Evolutionary conservation across 2,329 filamentous ascomycete species (phyloP).

Genomic region (Phoma sp.): DNA sequence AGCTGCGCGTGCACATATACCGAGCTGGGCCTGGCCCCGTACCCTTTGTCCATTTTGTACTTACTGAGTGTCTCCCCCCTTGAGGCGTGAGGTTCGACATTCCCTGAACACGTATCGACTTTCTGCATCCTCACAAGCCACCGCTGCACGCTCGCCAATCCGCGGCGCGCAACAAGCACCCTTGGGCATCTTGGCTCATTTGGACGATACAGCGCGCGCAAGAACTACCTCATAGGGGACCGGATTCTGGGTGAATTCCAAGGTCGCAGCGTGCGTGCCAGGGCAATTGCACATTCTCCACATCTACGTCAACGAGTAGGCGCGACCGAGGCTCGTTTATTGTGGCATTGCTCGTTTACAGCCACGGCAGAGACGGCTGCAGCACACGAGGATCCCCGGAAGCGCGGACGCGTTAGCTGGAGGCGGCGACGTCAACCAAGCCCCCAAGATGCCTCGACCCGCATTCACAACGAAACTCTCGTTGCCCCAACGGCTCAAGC

Average conservation of each 20-base stretch:
- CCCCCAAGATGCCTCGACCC: constrained; percentile 43
- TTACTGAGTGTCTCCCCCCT: constrained; percentile 2
- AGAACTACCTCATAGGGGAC: constrained; percentile 8
- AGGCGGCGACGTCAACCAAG: constrained; percentile 34
- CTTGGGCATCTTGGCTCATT: constrained; percentile 24
- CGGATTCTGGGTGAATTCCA: constrained; percentile 6
- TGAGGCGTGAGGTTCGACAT: constrained; percentile 4
- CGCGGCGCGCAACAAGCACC: constrained; percentile 33
- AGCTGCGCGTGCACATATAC: constrained; percentile 28
- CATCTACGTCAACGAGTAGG: constrained; percentile 14
- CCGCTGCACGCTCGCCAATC: constrained; percentile 22
- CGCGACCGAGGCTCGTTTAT: constrained; percentile 4
- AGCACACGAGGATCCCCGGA: constrained; percentile 1
- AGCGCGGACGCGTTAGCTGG: constrained; percentile 8
- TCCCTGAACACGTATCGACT: constrained; percentile 4
- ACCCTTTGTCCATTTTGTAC: constrained; percentile 9
- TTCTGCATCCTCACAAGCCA: constrained; percentile 11
- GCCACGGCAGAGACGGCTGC: constrained; percentile 13
- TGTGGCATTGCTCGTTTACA: constrained; percentile 6
- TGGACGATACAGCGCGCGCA: constrained; percentile 13
- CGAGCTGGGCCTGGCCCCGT: constrained; percentile 29
- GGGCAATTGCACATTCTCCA: constrained; percentile 11
- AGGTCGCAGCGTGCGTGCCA: constrained; percentile 3
- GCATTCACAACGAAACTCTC: constrained; percentile 56
- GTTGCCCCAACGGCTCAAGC: constrained; percentile 63